Percentiles rank a stretch among this genome's conserved stretches.
phyloP scores from a whole-genome alignment of 257 asterid genomes.

The Solanum medicagineum region DNA sequence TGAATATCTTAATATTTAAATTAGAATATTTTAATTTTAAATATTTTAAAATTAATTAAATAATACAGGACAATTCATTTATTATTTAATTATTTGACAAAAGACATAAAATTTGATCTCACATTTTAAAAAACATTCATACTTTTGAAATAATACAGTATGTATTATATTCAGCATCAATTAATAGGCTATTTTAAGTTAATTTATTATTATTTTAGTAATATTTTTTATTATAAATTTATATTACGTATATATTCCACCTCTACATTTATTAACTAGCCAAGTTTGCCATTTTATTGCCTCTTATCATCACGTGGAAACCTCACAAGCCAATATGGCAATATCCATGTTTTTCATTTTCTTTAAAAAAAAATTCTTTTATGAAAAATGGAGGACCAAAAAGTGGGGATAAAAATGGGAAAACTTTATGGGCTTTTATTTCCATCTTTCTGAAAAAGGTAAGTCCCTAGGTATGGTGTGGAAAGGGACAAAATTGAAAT shows the following conservation, averaged over 20 bases:
- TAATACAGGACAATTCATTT: too few species aligned
- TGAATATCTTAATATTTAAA: too few species aligned
- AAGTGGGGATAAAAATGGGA: background rate
- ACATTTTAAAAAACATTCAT: too few species aligned
- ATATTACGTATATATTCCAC: background rate
- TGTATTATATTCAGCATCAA: too few species aligned
- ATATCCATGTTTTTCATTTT: background rate
- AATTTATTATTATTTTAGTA: too few species aligned
- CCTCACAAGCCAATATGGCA: background rate
- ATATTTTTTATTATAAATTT: too few species aligned
- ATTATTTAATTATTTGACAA: too few species aligned
- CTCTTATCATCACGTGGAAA: constrained; percentile 14
- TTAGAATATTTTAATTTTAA: too few species aligned
- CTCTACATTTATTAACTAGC: background rate
- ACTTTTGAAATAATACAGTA: too few species aligned
- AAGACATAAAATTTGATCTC: too few species aligned
- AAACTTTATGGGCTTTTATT: background rate
- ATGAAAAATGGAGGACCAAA: background rate
- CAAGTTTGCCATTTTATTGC: background rate
- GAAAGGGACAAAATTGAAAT: background rate
- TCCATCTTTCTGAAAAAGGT: background rate
- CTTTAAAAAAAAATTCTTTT: background rate
- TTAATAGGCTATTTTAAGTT: too few species aligned
- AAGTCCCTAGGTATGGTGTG: constrained; percentile 24
- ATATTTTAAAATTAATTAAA: too few species aligned